These are phyloP conservation scores for Zalaria obscura DNA, from an alignment of 2,329 filamentous ascomycete genomes.

Conservation along the genomic window DNA sequence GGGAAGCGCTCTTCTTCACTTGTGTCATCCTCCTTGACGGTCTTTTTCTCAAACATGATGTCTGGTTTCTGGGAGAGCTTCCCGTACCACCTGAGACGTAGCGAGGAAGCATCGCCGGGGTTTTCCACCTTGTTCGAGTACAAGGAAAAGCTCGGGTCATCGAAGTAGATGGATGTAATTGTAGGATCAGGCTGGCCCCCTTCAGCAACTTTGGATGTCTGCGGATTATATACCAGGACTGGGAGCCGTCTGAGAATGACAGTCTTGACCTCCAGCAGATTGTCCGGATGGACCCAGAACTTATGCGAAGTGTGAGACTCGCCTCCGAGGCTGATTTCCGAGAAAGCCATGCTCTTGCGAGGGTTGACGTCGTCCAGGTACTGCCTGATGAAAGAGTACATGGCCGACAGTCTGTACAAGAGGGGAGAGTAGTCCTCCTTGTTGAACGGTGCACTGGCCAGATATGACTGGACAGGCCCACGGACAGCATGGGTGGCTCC, in stretches of 20 bases:
- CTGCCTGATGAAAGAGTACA: conserved; percentile 90
- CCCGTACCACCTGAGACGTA: conserved; percentile 85
- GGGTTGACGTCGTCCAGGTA: conserved; percentile 47
- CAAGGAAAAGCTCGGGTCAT: conserved; percentile 71
- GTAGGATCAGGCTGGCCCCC: conserved; percentile 66
- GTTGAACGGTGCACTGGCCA: conserved; percentile 86
- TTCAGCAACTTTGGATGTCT: conserved; percentile 69
- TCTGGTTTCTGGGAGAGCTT: conserved; percentile 66
- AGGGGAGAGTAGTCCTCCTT: conserved; percentile 86
- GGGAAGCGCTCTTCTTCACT: conserved; percentile 68
- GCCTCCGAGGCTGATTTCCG: conserved; percentile 24
- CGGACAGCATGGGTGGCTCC: conserved; percentile 71
- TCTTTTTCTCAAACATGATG: conserved; percentile 82
- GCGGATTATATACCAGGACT: conserved; percentile 83
- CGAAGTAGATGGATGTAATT: conserved; percentile 92
- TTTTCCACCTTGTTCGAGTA: conserved; percentile 77
- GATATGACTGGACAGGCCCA: conserved; percentile 77
- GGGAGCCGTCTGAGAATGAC: conserved; percentile 83
- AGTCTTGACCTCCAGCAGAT: conserved; percentile 93
- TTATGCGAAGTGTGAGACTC: conserved; percentile 78
- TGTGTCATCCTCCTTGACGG: conserved; percentile 57
- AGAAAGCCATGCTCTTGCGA: conserved; percentile 21
- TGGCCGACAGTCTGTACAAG: conserved; percentile 74
- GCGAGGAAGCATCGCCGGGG: conserved; percentile 59
- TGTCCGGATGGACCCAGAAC: conserved; percentile 95